Conservation (phyloP, 2,329 filamentous ascomycete species). For the Huntiella omanensis region DNA sequence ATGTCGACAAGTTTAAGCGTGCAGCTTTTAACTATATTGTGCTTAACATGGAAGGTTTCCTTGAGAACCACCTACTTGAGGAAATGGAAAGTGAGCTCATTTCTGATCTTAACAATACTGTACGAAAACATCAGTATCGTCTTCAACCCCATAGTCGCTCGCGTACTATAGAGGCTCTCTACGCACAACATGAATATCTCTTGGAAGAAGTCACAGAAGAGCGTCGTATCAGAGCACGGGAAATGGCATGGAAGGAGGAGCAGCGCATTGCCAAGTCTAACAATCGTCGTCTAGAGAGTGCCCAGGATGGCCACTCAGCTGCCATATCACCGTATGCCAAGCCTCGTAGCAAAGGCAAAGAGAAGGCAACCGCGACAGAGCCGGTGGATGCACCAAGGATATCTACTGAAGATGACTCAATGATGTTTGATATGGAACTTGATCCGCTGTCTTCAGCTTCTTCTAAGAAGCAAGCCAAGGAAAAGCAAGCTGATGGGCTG, state of each 20-base stretch:
- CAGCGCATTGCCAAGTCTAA: conserved; percentile 24
- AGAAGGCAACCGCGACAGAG: neutral
- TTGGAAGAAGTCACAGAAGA: conserved; percentile 50
- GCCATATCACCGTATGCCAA: conserved; percentile 22
- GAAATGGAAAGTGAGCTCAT: conserved; percentile 74
- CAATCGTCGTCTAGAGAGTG: conserved; percentile 23
- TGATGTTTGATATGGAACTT: conserved; percentile 11
- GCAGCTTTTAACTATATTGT: conserved; percentile 81
- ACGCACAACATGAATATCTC: conserved; percentile 43
- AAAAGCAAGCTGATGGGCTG: neutral
- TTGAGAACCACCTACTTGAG: conserved; percentile 76
- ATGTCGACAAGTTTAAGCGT: conserved; percentile 70
- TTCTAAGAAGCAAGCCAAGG: neutral
- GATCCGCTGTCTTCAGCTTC: conserved; percentile 1
- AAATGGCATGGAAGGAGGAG: conserved; percentile 49
- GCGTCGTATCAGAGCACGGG: conserved; percentile 49
- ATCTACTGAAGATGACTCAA: neutral
- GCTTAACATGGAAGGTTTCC: conserved; percentile 73
- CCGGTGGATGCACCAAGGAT: neutral
- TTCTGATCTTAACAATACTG: conserved; percentile 57
- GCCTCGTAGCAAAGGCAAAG: conserved; percentile 27
- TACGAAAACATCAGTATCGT: conserved; percentile 64
- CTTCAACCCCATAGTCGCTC: conserved; percentile 72
- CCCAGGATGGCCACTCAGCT: neutral
- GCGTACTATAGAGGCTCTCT: conserved; percentile 40